Base-by-base conservation (phyloP, 1,139 yeast species). In the Kodamaea arcana region DNA sequence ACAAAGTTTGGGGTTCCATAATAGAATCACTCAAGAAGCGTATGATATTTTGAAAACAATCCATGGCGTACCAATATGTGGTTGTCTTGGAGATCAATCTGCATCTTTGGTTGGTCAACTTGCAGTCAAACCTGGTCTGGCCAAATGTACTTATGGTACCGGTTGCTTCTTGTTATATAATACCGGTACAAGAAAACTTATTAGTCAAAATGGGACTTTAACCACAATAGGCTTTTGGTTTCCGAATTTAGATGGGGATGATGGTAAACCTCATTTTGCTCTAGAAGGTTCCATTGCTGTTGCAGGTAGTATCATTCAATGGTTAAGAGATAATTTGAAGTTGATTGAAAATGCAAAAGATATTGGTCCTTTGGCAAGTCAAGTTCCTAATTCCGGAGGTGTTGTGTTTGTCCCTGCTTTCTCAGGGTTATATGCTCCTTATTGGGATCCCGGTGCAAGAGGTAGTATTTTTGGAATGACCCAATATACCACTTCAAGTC, bases 61-160 rank as follows among this genome's bases (percentile, higher is more conserved):
- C 40, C 58, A 63, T 34, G 82, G 78, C 33, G 68, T 82, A 15
- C 95, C 96, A 23, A 78, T 90, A 40, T 76, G 87, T 50, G 97
- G 97, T 27, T 86, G 95, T 61, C 69, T 90, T 21, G 97, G 97
- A 42, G 97, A 90, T 62, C 97, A 90, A 65, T 79, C 92, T 40
- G 90, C 97, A 3, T 94, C 97, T 4, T 65, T 90, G 43, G 95
- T 88, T 33, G 97, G 97, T 23, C 97, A 90, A 61, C 63, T 86
- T 59, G 96, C 96, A 2, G 78, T 86, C 52, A 72, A 75, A 45
- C 73, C 79, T 22, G 97, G 97, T 37, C 78, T 83, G 35, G 96
- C 96, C 27, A 90, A 90, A 62, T 86, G 95, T 69, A 90, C 97
- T n/a, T 90, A 88, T 55, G 97, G 97, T 47, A 90, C 97, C 2